Evolutionary conservation across 441 rosid species (phyloP).

Genomic region (Gossypium davidsonii): DNA sequence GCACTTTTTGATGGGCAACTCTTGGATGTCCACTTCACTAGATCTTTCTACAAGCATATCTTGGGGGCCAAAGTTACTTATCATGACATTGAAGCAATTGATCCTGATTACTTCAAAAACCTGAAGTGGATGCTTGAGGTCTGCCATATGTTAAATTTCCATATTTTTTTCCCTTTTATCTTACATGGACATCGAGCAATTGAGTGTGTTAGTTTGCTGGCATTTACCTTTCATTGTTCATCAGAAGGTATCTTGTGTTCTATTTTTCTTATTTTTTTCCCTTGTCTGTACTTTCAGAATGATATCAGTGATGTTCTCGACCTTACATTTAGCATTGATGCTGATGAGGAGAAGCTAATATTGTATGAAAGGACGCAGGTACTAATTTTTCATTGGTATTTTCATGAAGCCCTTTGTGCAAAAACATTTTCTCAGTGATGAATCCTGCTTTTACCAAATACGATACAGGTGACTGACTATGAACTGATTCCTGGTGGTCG

Average conservation of each 20-base stretch:
- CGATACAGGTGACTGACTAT: constrained; percentile 77
- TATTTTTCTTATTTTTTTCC: neutral
- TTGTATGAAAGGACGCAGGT: constrained; percentile 78
- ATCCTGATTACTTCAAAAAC: constrained; percentile 78
- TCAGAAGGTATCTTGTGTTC: neutral
- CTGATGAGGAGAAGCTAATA: constrained; percentile 91
- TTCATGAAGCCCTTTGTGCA: neutral
- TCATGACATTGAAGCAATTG: constrained; percentile 94
- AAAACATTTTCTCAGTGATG: neutral
- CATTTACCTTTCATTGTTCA: neutral
- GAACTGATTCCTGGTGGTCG: constrained; percentile 88
- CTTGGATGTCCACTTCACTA: constrained; percentile 92
- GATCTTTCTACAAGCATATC: constrained; percentile 95
- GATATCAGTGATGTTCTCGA: constrained; percentile 69
- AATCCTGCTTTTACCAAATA: constrained; percentile 7
- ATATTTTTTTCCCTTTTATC: neutral
- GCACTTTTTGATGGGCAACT: constrained; percentile 92
- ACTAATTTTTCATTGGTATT: constrained; percentile 12
- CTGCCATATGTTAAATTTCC: constrained; percentile 7
- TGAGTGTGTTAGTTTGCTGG: neutral
- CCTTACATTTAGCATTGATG: constrained; percentile 92
- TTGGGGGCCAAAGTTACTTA: constrained; percentile 86
- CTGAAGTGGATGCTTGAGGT: constrained; percentile 99
- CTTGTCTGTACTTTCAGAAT: constrained; percentile 47
- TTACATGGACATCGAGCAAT: neutral